A percentile compares a stretch with the other conserved stretches of the same genome.
Conservation (phyloP, 768 basidiomycete genomes). For the Heimioporus sp. region DNA sequence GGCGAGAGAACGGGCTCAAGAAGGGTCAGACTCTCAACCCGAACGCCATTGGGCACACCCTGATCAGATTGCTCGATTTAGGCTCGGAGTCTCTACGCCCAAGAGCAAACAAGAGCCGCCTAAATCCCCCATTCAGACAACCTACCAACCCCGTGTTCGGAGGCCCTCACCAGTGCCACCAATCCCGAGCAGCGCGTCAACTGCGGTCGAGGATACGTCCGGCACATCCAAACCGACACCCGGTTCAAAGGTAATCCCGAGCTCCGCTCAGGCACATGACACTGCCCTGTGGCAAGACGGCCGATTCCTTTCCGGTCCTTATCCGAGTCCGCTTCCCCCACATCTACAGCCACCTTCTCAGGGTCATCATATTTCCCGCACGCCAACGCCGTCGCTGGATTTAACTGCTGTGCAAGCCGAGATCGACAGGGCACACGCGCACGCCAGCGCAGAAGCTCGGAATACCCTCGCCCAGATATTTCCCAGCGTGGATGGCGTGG, state of each 20-base stretch:
- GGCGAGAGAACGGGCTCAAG: conserved; percentile 47
- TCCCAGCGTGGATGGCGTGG: conserved; percentile 76
- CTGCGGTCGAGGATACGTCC: conserved; percentile 49
- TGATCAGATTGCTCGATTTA: conserved; percentile 34
- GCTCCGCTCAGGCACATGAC: conserved; percentile 48
- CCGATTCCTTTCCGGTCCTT: conserved; percentile 2
- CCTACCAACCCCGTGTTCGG: conserved; percentile 73
- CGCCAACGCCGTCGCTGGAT: conserved; percentile 70
- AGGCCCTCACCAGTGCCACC: conserved; percentile 46
- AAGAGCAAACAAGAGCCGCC: conserved; percentile 28
- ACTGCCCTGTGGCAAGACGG: conserved; percentile 48
- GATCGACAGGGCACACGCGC: conserved; percentile 76
- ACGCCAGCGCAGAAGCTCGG: conserved; percentile 66
- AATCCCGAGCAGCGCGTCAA: conserved; percentile 14
- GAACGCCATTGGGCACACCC: conserved; percentile 41
- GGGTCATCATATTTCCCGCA: conserved; percentile 60
- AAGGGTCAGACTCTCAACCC: conserved; percentile 33
- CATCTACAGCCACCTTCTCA: conserved; percentile 40
- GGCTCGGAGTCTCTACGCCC: conserved; percentile 30
- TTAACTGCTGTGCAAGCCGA: conserved; percentile 67
- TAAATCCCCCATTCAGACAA: conserved; percentile 49
- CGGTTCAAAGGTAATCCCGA: conserved; percentile 31
- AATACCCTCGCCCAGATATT: conserved; percentile 89
- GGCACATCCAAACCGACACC: conserved; percentile 1
- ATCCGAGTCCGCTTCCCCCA: conserved; percentile 24